Conservation (phyloP, 2,329 filamentous ascomycete genomes). For the Graphiopsis chlorocephala region DNA sequence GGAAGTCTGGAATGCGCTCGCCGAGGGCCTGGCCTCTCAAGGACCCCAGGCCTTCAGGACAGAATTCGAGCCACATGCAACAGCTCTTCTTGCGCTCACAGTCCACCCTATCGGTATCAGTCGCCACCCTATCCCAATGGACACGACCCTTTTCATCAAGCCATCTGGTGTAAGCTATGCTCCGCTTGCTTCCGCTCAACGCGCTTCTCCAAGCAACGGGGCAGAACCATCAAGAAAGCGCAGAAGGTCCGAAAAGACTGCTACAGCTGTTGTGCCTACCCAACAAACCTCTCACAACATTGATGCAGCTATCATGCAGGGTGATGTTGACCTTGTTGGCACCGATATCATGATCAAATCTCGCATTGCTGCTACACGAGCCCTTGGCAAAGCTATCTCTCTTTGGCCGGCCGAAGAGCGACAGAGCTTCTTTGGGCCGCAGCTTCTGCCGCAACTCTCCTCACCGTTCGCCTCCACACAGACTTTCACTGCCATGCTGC, state of each 20-base stretch:
- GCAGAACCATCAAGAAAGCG: constrained; percentile 71
- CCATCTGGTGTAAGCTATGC: constrained; percentile 86
- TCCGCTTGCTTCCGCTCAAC: constrained; percentile 40
- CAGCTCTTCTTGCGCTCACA: constrained; percentile 78
- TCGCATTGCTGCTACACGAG: constrained; percentile 79
- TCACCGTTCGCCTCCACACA: constrained; percentile 83
- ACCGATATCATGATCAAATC: constrained; percentile 85
- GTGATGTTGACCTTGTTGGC: constrained; percentile 91
- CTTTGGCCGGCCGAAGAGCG: constrained; percentile 63
- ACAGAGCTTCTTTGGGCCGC: constrained; percentile 63
- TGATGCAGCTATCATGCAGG: constrained; percentile 96
- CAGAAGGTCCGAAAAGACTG: constrained; percentile 76
- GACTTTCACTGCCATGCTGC: constrained; percentile 74
- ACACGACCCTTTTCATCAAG: constrained; percentile 82
- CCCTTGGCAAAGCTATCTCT: constrained; percentile 80
- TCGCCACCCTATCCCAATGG: constrained; percentile 88
- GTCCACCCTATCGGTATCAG: constrained; percentile 90
- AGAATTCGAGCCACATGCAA: constrained; percentile 72
- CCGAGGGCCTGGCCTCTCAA: constrained; percentile 62
- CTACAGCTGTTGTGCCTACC: constrained; percentile 47
- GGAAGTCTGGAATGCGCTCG: constrained; percentile 79
- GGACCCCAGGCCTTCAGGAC: constrained; percentile 63
- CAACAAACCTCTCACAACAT: constrained; percentile 81
- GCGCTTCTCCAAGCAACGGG: constrained; percentile 46
- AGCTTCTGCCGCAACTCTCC: constrained; percentile 63